These are phyloP conservation scores for Arabidopsis suecica DNA, from an alignment of 345 rosid genomes.

Conservation along the genomic window DNA sequence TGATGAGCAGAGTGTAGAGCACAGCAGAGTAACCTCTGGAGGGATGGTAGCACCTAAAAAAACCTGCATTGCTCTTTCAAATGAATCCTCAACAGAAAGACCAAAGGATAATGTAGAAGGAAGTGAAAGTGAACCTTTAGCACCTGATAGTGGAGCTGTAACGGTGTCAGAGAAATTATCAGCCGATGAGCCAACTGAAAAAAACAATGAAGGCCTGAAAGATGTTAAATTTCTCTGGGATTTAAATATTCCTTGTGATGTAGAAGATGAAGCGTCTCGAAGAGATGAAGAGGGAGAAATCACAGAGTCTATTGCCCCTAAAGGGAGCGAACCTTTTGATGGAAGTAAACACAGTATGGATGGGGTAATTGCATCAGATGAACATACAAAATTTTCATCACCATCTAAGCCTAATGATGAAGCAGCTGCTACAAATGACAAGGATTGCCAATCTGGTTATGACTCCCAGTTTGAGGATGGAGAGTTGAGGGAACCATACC, in stretches of 20 bases:
- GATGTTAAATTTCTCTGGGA: slow-evolving; percentile 54
- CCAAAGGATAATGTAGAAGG: slow-evolving; percentile 16
- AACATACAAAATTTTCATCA: slow-evolving; percentile 2
- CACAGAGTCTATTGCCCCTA: slow-evolving; percentile 9
- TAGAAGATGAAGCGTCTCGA: slow-evolving; percentile 28
- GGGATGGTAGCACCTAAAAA: slow-evolving; percentile 2
- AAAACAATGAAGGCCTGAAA: slow-evolving; percentile 14
- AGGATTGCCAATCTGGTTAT: slow-evolving; percentile 56
- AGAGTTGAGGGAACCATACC: slow-evolving; percentile 62
- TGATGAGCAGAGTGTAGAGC: neutral
- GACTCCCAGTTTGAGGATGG: slow-evolving; percentile 73
- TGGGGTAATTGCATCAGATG: slow-evolving; percentile 39
- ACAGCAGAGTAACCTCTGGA: neutral
- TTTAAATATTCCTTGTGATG: slow-evolving; percentile 55
- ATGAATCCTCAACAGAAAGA: slow-evolving; percentile 25
- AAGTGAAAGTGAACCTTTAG: neutral
- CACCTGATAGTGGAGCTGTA: slow-evolving; percentile 19
- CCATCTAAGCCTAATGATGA: slow-evolving; percentile 6
- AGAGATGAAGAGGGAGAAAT: slow-evolving; percentile 17
- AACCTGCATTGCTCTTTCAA: slow-evolving; percentile 6
- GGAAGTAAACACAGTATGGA: slow-evolving; percentile 1
- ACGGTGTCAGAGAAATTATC: slow-evolving; percentile 33
- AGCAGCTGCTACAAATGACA: slow-evolving; percentile 21
- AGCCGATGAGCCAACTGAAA: slow-evolving; percentile 24
- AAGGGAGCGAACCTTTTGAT: slow-evolving; percentile 15